Conservation (phyloP, 2,329 filamentous ascomycete species). For the Fusarium tupiense region DNA sequence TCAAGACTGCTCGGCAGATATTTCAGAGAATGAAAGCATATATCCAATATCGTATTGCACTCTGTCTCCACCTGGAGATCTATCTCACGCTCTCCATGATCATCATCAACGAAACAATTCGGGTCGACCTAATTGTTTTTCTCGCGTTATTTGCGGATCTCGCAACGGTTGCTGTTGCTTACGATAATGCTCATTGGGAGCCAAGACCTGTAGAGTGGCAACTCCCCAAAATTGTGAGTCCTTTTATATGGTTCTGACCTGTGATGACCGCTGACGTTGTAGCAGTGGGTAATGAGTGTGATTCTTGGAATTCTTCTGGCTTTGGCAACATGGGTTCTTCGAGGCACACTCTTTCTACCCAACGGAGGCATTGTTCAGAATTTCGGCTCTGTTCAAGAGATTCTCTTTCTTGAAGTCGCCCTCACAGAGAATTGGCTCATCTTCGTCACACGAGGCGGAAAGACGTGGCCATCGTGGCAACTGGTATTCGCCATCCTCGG, state of each 20-base stretch:
- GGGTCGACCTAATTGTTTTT: slow-evolving; percentile 10
- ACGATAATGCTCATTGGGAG: slow-evolving; percentile 30
- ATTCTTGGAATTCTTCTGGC: slow-evolving; percentile 8
- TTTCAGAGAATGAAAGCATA: slow-evolving; percentile 33
- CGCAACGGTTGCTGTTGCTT: slow-evolving; percentile 23
- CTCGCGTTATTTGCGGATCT: slow-evolving; percentile 4
- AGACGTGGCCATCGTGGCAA: slow-evolving; percentile 31
- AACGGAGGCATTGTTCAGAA: slow-evolving; percentile 10
- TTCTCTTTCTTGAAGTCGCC: slow-evolving; percentile 19
- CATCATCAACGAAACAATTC: slow-evolving; percentile 30
- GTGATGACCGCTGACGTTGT: rapidly evolving
- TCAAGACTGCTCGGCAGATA: slow-evolving; percentile 9
- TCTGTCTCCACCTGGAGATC: slow-evolving; percentile 15
- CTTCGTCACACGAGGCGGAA: slow-evolving; percentile 22
- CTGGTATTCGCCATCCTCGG: slow-evolving; percentile 17
- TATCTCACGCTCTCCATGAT: slow-evolving; percentile 19
- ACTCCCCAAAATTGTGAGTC: too few species aligned
- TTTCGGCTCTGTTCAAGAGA: slow-evolving; percentile 14
- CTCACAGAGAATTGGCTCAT: slow-evolving; percentile 33
- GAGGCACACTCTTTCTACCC: not conserved
- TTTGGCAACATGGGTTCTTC: not conserved
- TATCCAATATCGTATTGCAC: slow-evolving; percentile 26
- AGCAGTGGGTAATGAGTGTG: slow-evolving; percentile 16
- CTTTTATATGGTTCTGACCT: too few species aligned
- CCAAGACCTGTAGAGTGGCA: slow-evolving; percentile 10